A percentile compares a stretch with the other conserved stretches of the same genome.
Evolutionary conservation across 1,284 basidiomycete species (phyloP).

Genomic region (Irpex sp.): DNA sequence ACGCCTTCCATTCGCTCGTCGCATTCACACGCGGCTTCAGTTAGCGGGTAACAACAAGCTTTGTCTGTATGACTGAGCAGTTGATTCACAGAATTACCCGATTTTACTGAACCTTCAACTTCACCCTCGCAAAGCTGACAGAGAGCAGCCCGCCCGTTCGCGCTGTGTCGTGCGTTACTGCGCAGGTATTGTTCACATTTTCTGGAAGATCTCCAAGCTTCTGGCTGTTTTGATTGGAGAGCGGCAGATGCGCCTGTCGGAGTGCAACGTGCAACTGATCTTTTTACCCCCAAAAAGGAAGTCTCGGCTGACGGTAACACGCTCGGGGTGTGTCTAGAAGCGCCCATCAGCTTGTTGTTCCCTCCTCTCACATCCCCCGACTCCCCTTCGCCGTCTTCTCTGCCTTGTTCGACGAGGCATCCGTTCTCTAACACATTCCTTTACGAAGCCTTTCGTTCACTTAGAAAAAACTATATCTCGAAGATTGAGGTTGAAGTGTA

Average conservation of each 20-base stretch:
- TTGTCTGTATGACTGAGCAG: too few species aligned
- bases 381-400: neutral
- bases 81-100: too few species aligned
- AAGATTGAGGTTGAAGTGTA: neutral
- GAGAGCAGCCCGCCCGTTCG: too few species aligned
- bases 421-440: constrained; percentile 26
- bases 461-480: neutral
- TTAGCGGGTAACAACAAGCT: too few species aligned
- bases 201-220: neutral
- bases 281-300: neutral
- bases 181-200: too few species aligned
- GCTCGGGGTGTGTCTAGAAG: neutral
- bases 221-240: neutral
- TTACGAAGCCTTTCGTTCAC: constrained; percentile 2
- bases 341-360: neutral
- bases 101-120: too few species aligned
- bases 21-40: too few species aligned
- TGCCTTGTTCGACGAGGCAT: constrained; percentile 26
- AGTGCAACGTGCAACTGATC: neutral
- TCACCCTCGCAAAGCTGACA: too few species aligned
- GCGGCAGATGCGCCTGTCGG: neutral
- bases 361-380: neutral
- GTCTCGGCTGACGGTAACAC: neutral
- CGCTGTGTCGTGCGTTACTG: too few species aligned
- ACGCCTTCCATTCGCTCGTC: too few species aligned